Percentiles rank a stretch among this genome's conserved stretches.
Conservation (phyloP, 108 stramenopile genomes). For the Skeletonema grethae region DNA sequence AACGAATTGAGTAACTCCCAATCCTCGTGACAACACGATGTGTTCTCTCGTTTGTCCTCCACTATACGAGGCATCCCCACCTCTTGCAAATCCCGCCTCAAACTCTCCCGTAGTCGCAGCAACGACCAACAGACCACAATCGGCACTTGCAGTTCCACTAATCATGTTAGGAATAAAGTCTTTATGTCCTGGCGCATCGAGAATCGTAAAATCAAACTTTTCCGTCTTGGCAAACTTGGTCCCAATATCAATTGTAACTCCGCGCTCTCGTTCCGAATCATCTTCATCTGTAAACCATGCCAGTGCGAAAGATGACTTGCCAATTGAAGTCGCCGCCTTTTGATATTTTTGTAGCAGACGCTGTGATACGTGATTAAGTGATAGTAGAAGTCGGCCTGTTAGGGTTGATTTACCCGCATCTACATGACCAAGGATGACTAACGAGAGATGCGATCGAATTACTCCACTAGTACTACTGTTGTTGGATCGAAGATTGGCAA, state of each 20-base stretch:
- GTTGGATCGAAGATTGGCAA: constrained; percentile 22
- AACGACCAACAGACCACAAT: constrained; percentile 82
- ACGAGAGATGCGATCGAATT: constrained; percentile 43
- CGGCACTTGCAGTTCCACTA: constrained; percentile 59
- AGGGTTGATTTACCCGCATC: constrained; percentile 87
- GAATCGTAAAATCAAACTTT: constrained; percentile 40
- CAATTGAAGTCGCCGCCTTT: constrained; percentile 55
- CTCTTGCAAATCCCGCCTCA: constrained; percentile 68
- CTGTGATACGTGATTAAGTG: constrained; percentile 59
- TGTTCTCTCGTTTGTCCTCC: constrained; percentile 87
- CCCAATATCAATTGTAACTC: constrained; percentile 79
- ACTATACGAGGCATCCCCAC: background rate
- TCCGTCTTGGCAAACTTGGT: constrained; percentile 49
- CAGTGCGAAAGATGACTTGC: constrained; percentile 76
- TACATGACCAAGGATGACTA: constrained; percentile 59
- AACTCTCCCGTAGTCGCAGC: constrained; percentile 82
- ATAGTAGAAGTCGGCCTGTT: constrained; percentile 71
- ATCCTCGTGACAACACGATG: constrained; percentile 70
- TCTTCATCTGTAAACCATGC: constrained; percentile 83
- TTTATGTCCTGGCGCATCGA: constrained; percentile 66
- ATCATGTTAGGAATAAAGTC: constrained; percentile 62
- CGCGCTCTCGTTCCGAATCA: constrained; percentile 69
- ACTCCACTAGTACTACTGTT: background rate
- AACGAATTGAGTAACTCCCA: constrained; percentile 80
- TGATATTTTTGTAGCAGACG: constrained; percentile 66